These are phyloP conservation scores for Aureobasidium sp. DNA, from an alignment of 2,329 filamentous ascomycete genomes.

Conservation along the genomic window DNA sequence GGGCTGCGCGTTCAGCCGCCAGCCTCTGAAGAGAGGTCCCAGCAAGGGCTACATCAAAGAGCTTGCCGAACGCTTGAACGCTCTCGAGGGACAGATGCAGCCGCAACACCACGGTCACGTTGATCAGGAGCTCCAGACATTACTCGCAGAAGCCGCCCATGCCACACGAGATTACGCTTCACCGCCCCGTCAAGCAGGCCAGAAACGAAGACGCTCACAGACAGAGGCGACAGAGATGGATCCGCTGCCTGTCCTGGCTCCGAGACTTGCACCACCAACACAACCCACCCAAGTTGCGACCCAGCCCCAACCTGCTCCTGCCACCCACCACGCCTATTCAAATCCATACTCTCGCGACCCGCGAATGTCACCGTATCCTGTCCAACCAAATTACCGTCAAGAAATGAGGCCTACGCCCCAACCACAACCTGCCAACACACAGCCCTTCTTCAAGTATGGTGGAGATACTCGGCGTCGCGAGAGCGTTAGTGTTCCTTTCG, in stretches of 20 bases:
- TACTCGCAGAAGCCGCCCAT: constrained; percentile 23
- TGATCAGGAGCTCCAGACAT: constrained; percentile 26
- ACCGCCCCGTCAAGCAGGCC: constrained; percentile 10
- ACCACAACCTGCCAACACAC: constrained; percentile 10
- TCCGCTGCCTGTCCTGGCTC: neutral
- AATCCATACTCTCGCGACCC: neutral
- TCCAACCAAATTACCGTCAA: neutral
- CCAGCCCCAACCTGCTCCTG: neutral
- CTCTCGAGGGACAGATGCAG: constrained; percentile 68
- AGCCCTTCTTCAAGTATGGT: constrained; percentile 29
- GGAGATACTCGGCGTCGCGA: constrained; percentile 24
- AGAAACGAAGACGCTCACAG: constrained; percentile 11
- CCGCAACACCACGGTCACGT: constrained; percentile 24
- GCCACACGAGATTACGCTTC: constrained; percentile 12
- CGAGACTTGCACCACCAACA: neutral
- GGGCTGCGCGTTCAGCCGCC: constrained; percentile 76
- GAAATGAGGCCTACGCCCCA: neutral
- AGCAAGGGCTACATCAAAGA: constrained; percentile 89
- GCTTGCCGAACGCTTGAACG: constrained; percentile 75
- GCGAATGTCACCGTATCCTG: neutral
- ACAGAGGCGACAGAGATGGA: constrained; percentile 4
- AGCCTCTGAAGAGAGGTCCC: constrained; percentile 66
- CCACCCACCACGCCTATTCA: neutral
- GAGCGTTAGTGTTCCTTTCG: constrained; percentile 24
- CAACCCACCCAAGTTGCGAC: neutral